Base-by-base conservation (phyloP, 2,329 filamentous ascomycete genomes). In the Pyricularia grisea region DNA sequence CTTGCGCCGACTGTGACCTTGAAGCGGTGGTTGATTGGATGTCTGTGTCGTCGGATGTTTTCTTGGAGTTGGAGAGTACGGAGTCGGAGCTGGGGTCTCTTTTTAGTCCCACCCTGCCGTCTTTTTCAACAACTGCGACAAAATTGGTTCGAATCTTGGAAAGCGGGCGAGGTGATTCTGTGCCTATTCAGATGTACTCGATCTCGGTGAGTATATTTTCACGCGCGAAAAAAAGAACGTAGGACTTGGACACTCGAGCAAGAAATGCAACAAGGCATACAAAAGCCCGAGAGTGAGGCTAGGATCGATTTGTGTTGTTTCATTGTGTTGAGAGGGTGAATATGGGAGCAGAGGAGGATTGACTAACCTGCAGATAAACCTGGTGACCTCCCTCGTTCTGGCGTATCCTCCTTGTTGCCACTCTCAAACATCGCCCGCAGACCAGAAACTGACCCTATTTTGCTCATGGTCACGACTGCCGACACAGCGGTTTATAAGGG, bases 91-190 rank as follows among this genome's bases (percentile, higher is more conserved):
- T 84, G 28, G 75, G 76, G 61, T 82, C 79, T 70, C 81, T 77
- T 74, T 80, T 81, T 33, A 88, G 77, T 65, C 86, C 86, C 72
- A 88, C 79, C 64, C 83, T 81, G 68, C 86, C 86, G 78, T 87
- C 85, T 71, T 87, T 87, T 75, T 93, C 90, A 65, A 94, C 85
- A 50, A 61, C 58, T 23, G 90, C 87, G 68, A 94, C 85, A 76
- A 94, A 94, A 76, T 83, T 92, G 55, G 90, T 91, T 72, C 90
- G 86, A 63, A 93, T 88, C 78, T 90, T 92, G 71, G 90, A 92
- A 60, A 93, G 84, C 28, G 88, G 90, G 74, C 90, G 83, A 36
- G 87, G 85, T 23, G 85, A 87, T 42, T 84, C 82, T 55, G 67
- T 55, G 6, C 30, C 68, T 69, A 20, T 74, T 78, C 42, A n/a